A percentile compares a stretch with the other conserved stretches of the same genome.
Evolutionary conservation across 306 rosid genomes (phyloP).

Genomic region (Acacia acuminata): DNA sequence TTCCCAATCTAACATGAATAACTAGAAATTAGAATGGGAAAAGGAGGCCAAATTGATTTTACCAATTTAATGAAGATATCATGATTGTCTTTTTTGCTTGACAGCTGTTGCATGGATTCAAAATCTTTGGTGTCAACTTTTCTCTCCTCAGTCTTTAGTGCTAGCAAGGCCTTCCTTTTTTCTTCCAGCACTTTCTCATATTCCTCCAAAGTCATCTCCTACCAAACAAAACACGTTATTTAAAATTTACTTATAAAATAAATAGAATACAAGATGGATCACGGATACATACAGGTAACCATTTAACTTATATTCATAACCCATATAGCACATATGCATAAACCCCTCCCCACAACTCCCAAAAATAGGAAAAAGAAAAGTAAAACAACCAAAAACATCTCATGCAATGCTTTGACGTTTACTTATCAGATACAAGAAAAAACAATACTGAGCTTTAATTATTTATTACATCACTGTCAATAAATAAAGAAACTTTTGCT

Average conservation of each 20-base stretch:
- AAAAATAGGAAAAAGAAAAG: not conserved
- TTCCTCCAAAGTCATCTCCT: constrained; percentile 99
- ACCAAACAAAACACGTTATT: constrained; percentile 18
- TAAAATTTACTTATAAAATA: not conserved
- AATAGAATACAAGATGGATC: not conserved
- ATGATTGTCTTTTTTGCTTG: constrained; percentile 79
- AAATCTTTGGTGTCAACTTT: constrained; percentile 82
- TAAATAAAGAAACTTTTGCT: not conserved
- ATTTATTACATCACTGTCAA: not conserved
- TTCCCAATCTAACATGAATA: not conserved
- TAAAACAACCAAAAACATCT: not conserved
- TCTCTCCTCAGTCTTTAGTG: constrained; percentile 79
- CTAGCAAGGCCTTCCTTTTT: constrained; percentile 77
- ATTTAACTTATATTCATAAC: not conserved
- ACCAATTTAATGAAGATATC: constrained; percentile 89
- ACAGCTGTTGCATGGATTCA: constrained; percentile 82
- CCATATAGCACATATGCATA: not conserved
- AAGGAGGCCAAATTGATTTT: not conserved
- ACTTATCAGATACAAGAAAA: not conserved
- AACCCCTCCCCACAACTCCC: not conserved
- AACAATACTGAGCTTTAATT: not conserved
- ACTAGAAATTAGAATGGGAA: not conserved
- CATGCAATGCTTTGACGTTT: not conserved
- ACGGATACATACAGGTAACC: not conserved
- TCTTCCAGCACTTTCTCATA: constrained; percentile 85